Conservation (phyloP, 148 eudicot species). For the Polygonum aviculare region DNA sequence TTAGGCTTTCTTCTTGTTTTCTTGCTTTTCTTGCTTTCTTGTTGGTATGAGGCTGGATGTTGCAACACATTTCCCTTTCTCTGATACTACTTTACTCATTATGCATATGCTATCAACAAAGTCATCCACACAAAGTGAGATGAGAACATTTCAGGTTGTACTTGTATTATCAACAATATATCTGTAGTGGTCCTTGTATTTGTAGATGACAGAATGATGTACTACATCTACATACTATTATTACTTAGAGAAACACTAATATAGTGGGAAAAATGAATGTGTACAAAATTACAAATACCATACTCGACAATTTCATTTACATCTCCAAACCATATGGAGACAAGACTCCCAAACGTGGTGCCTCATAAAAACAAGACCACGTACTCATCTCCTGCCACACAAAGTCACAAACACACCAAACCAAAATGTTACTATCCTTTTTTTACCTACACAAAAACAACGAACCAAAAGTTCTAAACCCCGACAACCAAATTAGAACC, state of each 20-base stretch:
- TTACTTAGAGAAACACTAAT: background rate
- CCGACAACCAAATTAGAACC: background rate
- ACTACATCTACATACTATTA: background rate
- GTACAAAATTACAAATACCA: background rate
- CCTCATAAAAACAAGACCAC: slow-evolving; percentile 9
- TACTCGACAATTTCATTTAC: slow-evolving; percentile 1
- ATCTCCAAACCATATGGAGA: slow-evolving; percentile 3
- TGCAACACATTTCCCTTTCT: no score
- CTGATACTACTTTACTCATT: no score
- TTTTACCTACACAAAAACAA: background rate
- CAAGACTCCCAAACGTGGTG: background rate
- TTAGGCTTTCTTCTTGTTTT: no score
- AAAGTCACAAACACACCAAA: background rate
- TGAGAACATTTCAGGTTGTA: no score
- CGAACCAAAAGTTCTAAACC: background rate
- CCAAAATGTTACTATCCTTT: background rate
- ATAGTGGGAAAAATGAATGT: background rate
- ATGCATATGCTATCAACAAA: no score
- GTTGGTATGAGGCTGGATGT: no score
- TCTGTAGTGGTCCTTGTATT: no score
- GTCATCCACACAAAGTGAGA: no score
- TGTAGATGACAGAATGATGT: no score
- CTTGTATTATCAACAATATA: no score
- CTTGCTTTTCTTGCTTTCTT: no score
- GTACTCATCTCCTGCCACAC: background rate